These are phyloP conservation scores for Podospora pseudoanserina DNA, from an alignment of 495 filamentous ascomycete genomes.

Conservation along the genomic window DNA sequence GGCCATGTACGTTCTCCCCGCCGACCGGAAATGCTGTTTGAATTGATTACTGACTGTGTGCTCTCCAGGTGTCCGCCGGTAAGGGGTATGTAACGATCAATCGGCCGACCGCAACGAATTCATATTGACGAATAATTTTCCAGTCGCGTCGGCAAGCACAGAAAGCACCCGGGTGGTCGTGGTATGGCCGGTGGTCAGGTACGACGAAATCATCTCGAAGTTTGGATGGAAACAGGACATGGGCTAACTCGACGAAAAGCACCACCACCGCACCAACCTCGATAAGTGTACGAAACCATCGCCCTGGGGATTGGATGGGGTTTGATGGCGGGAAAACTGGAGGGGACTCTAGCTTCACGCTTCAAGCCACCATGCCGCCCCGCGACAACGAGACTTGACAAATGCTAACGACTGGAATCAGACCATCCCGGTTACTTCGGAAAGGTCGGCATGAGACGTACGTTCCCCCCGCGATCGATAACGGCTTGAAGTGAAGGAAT, in stretches of 20 bases:
- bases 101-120: slow-evolving; percentile 23
- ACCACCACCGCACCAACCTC: slow-evolving; percentile 38
- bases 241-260: slow-evolving; percentile 33
- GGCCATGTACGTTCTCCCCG: slow-evolving; percentile 33
- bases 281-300: slow-evolving; percentile 33
- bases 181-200: slow-evolving; percentile 41
- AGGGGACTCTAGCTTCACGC: not conserved
- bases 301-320: slow-evolving; percentile 9
- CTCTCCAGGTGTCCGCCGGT: slow-evolving; percentile 37
- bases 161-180: slow-evolving; percentile 40
- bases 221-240: slow-evolving; percentile 6
- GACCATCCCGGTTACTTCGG: slow-evolving; percentile 41
- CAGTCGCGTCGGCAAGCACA: slow-evolving; percentile 40
- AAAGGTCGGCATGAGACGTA: slow-evolving; percentile 38
- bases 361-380: slow-evolving; percentile 11
- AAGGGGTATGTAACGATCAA: slow-evolving; percentile 33
- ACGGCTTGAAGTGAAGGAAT: not conserved
- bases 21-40: slow-evolving; percentile 1
- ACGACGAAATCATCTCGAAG: slow-evolving; percentile 16
- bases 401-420: slow-evolving; percentile 24
- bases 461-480: slow-evolving; percentile 7
- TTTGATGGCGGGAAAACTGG: not conserved
- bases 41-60: slow-evolving; percentile 25
- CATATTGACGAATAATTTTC: slow-evolving; percentile 25
- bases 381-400: not conserved